These are phyloP conservation scores for Exophiala phaeomuriformis DNA, from an alignment of 2,329 filamentous ascomycete genomes.

Conservation along the genomic window DNA sequence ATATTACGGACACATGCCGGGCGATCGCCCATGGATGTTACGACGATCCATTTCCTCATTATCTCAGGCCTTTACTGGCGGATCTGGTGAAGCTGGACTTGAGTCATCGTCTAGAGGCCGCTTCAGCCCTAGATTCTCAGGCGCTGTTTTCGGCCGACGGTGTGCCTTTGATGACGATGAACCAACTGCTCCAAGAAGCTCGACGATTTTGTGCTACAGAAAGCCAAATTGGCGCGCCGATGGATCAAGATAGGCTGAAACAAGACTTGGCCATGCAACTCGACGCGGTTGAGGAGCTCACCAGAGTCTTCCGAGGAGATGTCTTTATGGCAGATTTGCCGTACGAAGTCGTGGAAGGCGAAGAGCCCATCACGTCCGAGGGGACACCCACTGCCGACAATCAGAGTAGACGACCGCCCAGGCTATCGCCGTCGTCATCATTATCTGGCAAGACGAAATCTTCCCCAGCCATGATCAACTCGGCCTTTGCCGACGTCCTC, in stretches of 20 bases:
- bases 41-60: constrained; percentile 15
- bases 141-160: not conserved
- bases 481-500: constrained; percentile 1
- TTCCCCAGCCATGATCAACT: not conserved
- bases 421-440: too few species aligned
- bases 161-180: constrained; percentile 6
- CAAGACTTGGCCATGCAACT: constrained; percentile 13
- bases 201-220: constrained; percentile 2
- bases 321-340: constrained; percentile 1
- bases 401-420: too few species aligned
- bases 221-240: not conserved
- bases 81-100: constrained; percentile 16
- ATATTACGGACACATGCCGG: constrained; percentile 16
- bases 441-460: too few species aligned
- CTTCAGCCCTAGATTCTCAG: not conserved
- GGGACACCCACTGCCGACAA: not conserved
- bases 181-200: constrained; percentile 8
- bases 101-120: constrained; percentile 1
- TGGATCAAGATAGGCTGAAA: not conserved
- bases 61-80: constrained; percentile 10
- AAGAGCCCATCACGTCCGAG: not conserved
- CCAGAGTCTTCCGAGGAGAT: constrained; percentile 11
- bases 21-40: constrained; percentile 13
- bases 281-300: constrained; percentile 12
- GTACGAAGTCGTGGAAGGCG: not conserved